Conservation (phyloP, 1,139 yeast species). For the Hyphopichia pseudoburtonii region DNA sequence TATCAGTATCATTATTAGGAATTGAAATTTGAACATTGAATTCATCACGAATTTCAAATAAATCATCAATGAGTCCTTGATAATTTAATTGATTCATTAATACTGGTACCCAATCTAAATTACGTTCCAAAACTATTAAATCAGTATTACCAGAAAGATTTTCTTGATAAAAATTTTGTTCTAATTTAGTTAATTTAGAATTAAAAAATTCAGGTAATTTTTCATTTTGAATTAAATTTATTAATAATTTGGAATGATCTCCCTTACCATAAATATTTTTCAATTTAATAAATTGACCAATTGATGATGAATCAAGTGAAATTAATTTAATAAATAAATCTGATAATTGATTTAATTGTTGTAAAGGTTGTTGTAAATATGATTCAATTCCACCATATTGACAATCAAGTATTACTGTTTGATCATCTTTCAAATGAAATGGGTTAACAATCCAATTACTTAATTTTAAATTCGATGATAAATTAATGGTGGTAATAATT, state of each 20-base stretch:
- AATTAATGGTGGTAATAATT: conserved; percentile 9
- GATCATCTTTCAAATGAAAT: conserved; percentile 25
- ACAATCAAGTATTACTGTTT: conserved; percentile 18
- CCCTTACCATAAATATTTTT: conserved; percentile 44
- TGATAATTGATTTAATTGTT: conserved; percentile 28
- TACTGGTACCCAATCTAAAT: conserved; percentile 70
- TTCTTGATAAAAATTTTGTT: conserved; percentile 36
- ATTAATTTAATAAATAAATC: conserved; percentile 26
- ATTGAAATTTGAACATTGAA: conserved; percentile 38
- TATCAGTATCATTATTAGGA: conserved; percentile 14
- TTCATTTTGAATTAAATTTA: conserved; percentile 23
- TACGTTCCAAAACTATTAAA: conserved; percentile 75
- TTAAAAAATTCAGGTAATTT: conserved; percentile 31
- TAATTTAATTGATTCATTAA: conserved; percentile 77
- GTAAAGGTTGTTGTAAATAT: conserved; percentile 38
- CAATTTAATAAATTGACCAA: conserved; percentile 24
- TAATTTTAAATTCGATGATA: conserved; percentile 23
- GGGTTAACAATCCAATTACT: conserved; percentile 37
- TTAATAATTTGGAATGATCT: conserved; percentile 33
- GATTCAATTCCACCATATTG: conserved; percentile 21
- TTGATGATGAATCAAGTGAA: conserved; percentile 13
- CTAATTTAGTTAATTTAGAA: conserved; percentile 29
- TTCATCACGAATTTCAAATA: conserved; percentile 53
- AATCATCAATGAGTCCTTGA: conserved; percentile 78
- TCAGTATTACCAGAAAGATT: conserved; percentile 50